Conservation (phyloP, 345 rosid species). For the Fremontodendron californicum region DNA sequence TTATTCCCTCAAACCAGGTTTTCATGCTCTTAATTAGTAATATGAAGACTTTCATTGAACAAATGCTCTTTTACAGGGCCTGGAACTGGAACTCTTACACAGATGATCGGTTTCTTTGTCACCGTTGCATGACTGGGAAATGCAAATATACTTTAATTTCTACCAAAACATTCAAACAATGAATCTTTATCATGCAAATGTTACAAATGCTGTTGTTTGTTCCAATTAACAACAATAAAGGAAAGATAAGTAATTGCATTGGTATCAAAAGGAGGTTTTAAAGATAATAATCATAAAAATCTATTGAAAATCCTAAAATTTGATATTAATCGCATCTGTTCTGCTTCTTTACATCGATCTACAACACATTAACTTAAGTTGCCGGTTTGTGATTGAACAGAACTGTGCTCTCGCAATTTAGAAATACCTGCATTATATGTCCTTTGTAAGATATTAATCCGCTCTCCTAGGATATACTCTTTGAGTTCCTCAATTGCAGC, state of each 20-base stretch:
- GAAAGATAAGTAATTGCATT: not conserved
- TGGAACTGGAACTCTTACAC: no score
- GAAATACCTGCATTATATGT: slow-evolving; percentile 47
- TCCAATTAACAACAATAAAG: not conserved
- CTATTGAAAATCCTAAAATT: not conserved
- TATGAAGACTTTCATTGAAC: no score
- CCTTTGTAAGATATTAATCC: slow-evolving; percentile 40
- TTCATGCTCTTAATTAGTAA: no score
- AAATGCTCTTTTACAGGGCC: no score
- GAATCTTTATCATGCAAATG: not conserved
- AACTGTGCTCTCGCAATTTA: slow-evolving; percentile 54
- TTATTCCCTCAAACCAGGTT: no score
- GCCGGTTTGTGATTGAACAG: slow-evolving; percentile 25
- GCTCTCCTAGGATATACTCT: slow-evolving; percentile 35
- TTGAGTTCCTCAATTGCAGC: slow-evolving; percentile 47
- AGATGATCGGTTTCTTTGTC: no score
- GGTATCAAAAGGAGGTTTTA: not conserved
- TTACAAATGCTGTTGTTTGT: not conserved
- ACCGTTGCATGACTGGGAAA: not conserved
- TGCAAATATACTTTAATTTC: not conserved
- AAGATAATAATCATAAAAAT: not conserved
- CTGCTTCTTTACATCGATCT: slow-evolving; percentile 16
- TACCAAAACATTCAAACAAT: not conserved
- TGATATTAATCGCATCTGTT: not conserved
- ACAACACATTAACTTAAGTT: slow-evolving; percentile 8